phyloP scores from a whole-genome alignment of 352 stramenopile genomes.

The Thalassiosira exigua region DNA sequence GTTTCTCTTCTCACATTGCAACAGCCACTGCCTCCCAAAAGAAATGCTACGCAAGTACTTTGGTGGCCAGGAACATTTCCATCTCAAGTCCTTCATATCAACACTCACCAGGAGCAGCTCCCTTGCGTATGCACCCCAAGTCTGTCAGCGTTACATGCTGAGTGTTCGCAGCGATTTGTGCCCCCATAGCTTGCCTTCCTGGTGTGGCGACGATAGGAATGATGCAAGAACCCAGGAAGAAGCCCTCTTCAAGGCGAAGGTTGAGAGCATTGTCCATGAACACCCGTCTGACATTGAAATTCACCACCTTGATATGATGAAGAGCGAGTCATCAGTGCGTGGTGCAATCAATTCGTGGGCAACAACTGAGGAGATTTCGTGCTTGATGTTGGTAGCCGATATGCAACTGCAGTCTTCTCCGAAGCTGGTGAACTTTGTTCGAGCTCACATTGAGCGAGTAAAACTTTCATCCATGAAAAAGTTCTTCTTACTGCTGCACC shows the following conservation, averaged over 20 bases:
- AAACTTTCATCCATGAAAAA: conserved; percentile 32
- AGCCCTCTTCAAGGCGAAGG: conserved; percentile 10
- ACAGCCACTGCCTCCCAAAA: conserved; percentile 25
- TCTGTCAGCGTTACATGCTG: conserved; percentile 32
- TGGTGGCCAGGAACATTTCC: conserved; percentile 52
- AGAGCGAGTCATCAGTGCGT: conserved; percentile 40
- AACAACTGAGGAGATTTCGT: conserved; percentile 5
- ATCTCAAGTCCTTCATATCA: conserved; percentile 35
- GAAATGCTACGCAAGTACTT: conserved; percentile 42
- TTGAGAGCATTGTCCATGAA: conserved; percentile 43
- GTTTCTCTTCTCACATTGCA: conserved; percentile 3
- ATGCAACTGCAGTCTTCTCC: conserved; percentile 31
- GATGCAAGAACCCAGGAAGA: neutral
- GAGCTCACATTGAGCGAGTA: conserved; percentile 47
- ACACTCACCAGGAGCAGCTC: conserved; percentile 15
- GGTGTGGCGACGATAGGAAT: conserved; percentile 21
- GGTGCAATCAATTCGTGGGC: conserved; percentile 40
- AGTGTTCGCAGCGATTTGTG: conserved; percentile 38
- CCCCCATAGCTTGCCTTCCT: conserved; percentile 39
- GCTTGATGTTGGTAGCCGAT: conserved; percentile 63
- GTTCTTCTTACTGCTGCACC: conserved; percentile 61
- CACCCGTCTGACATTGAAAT: conserved; percentile 40
- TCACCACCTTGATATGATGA: conserved; percentile 52
- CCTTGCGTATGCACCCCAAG: neutral
- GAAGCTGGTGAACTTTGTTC: conserved; percentile 64